phyloP scores from a whole-genome alignment of 2,329 filamentous ascomycete species.

The Gnomoniopsis sp. region DNA sequence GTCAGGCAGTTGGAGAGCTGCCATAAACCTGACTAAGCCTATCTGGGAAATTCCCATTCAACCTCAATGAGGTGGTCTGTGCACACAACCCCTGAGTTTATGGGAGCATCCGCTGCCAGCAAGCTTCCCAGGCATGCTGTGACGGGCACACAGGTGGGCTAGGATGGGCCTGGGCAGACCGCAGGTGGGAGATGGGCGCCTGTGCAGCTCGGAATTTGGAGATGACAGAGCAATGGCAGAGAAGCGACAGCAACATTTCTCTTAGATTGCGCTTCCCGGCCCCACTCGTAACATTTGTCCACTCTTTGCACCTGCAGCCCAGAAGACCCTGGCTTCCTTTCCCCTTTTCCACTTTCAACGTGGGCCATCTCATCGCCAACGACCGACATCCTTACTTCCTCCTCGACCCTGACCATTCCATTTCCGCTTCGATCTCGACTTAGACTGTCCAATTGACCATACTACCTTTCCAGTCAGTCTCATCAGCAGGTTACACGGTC shows the following conservation, averaged over 20 bases:
- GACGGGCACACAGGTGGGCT: background rate
- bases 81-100: slow-evolving; percentile 2
- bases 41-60: too few relatives aligned
- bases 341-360: slow-evolving; percentile 17
- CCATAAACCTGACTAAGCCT: too few relatives aligned
- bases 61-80: background rate
- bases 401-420: background rate
- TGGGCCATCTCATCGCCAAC: slow-evolving; percentile 9
- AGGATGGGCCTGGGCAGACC: background rate
- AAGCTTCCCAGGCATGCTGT: background rate
- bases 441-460: background rate
- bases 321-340: background rate
- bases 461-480: slow-evolving; percentile 6
- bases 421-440: background rate
- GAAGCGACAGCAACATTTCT: slow-evolving; percentile 8
- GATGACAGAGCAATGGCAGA: background rate
- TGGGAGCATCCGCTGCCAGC: background rate
- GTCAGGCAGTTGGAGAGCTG: too few relatives aligned
- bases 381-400: background rate
- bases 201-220: background rate
- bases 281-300: slow-evolving; percentile 9
- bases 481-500: background rate
- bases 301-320: background rate
- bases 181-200: background rate
- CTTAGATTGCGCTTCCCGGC: slow-evolving; percentile 17